A percentile compares a stretch with the other conserved stretches of the same genome.
Conservation (phyloP, 495 filamentous ascomycete species). For the Penicillium cataractarum region DNA sequence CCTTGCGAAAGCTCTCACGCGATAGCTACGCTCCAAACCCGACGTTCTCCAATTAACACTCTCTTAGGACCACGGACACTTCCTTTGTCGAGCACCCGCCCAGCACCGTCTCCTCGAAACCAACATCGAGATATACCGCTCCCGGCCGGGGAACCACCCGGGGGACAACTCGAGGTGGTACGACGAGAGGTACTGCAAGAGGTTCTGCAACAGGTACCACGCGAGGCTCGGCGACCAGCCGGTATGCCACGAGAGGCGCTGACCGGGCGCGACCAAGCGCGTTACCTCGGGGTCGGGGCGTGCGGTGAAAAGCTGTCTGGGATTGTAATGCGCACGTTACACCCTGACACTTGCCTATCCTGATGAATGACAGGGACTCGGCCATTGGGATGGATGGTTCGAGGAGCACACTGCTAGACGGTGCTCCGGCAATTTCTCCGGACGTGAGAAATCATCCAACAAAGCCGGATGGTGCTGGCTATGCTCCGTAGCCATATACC, state of each 20-base stretch:
- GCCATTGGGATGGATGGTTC: background rate
- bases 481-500: background rate
- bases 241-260: constrained; percentile 44
- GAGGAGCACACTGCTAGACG: background rate
- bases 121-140: constrained; percentile 63
- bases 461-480: background rate
- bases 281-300: constrained; percentile 45
- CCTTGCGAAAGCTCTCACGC: background rate
- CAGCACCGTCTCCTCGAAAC: constrained; percentile 61
- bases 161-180: constrained; percentile 25
- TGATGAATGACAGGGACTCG: background rate
- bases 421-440: background rate
- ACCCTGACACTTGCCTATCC: background rate
- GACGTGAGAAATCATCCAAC: too few relatives aligned
- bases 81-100: constrained; percentile 91
- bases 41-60: constrained; percentile 21
- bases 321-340: background rate
- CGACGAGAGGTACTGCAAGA: constrained; percentile 39
- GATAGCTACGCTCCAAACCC: background rate
- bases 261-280: constrained; percentile 45
- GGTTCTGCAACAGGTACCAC: constrained; percentile 42
- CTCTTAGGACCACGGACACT: constrained; percentile 82
- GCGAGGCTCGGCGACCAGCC: constrained; percentile 46
- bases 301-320: constrained; percentile 28
- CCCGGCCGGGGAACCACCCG: constrained; percentile 33